Evolutionary conservation across 176 grass and related monocot species (phyloP).

Genomic region (Phoenix roebelenii): DNA sequence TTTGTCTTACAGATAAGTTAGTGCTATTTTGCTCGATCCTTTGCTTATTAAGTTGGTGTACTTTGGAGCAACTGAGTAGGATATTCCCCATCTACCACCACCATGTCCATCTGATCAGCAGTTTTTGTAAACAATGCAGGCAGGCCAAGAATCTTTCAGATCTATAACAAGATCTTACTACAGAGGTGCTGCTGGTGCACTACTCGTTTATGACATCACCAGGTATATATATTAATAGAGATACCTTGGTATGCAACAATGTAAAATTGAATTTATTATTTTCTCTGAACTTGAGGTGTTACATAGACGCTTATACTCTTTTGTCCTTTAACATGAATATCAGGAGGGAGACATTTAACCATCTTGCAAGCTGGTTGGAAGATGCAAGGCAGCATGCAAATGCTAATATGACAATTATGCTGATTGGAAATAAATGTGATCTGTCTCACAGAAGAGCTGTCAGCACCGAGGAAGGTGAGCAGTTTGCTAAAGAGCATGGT

Average conservation of each 20-base stretch:
- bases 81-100: neutral
- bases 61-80: too few species aligned
- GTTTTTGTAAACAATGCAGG: conserved; percentile 18
- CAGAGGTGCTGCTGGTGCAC: conserved; percentile 38
- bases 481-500: conserved; percentile 47
- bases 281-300: too few species aligned
- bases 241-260: too few species aligned
- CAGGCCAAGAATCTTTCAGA: conserved; percentile 51
- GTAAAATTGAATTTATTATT: too few species aligned
- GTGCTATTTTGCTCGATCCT: too few species aligned
- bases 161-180: conserved; percentile 58
- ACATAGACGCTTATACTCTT: neutral
- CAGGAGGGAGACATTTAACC: conserved; percentile 66
- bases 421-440: conserved; percentile 56
- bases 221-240: conserved; percentile 23
- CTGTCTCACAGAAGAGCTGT: conserved; percentile 37
- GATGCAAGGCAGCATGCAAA: conserved; percentile 44
- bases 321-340: neutral
- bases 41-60: neutral
- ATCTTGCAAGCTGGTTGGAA: conserved; percentile 43
- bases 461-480: conserved; percentile 48
- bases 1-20: too few species aligned
- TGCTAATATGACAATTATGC: conserved; percentile 55
- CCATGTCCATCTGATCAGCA: neutral
- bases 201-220: conserved; percentile 59